Evolutionary conservation across 495 filamentous ascomycete genomes (phyloP), one percentile per base, ranked within the genome.

Genomic region (Aspergillus cavernicola): DNA sequence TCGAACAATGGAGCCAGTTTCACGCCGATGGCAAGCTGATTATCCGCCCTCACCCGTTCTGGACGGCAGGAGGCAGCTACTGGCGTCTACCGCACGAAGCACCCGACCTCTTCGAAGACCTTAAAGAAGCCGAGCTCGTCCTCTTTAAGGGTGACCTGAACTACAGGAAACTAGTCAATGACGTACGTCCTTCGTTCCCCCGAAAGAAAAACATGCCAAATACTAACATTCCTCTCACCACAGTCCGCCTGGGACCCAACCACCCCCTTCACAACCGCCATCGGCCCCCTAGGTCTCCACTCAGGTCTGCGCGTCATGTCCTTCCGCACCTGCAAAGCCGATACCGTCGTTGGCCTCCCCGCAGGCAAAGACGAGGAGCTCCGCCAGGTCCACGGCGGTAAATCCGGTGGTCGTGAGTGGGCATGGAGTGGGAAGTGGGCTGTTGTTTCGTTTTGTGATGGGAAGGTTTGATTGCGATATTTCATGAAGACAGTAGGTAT

Each of bases 371-470:
- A 98, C 66, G 92, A 96, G 72, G 78, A 80, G 66, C 70, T 98
- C 39, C 82, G 80, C 55, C 72, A 75, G 5, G 78, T 66, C 58
- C 84, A 89, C 38, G 83, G 77, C 12, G 89, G 85, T 8, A 85
- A 80, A 6, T 77, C 73, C 11, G 85, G 86, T 13, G 79, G 82
- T 16, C 80, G 93, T 54, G 92, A 92, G 67, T 98, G 93, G 93
- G 93, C 91, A 1, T 97, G 92, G 92, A 89, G 81, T 65, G 93
- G 93, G 8, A 97, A 97, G 71, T 97, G 89, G 89, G 93, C 92
- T 3, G 89, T 97, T 29, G 85, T 93, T 11, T 92, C 90, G 18
- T 95, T 96, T 60, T 95, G 71, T 59, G 83, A 89, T 63, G 86
- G 86, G 9, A 87, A 88, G 67, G 68, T 60, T 22, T 56, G 39